Conservation (phyloP, 106 monocot genomes). For the Dioscorea zingiberensis region DNA sequence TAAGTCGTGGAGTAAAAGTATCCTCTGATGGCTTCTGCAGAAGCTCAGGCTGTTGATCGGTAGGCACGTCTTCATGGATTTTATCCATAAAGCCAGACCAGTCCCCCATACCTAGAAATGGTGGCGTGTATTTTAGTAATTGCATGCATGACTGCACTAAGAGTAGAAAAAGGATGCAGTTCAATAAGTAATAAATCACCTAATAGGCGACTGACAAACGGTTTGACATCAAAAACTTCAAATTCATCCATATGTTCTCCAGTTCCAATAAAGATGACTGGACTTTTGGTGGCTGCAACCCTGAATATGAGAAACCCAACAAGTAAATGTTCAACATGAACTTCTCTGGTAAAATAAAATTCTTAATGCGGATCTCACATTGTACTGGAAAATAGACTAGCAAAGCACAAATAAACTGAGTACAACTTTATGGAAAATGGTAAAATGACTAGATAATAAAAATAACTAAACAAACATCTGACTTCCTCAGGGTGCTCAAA, state of each 20-base stretch:
- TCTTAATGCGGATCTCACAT: too few relatives aligned
- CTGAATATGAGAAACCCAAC: conserved; percentile 26
- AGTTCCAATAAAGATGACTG: conserved; percentile 96
- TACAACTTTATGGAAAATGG: too few relatives aligned
- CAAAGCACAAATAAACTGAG: too few relatives aligned
- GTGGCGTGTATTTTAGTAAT: neutral
- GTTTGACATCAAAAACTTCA: conserved; percentile 98
- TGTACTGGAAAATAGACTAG: too few relatives aligned
- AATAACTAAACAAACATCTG: too few relatives aligned
- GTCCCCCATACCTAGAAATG: conserved; percentile 78
- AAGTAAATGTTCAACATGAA: too few relatives aligned
- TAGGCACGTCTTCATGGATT: conserved; percentile 96
- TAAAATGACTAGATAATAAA: too few relatives aligned
- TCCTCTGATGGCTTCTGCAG: conserved; percentile 93
- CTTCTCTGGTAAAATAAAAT: too few relatives aligned
- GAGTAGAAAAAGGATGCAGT: neutral
- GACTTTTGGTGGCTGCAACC: conserved; percentile 98
- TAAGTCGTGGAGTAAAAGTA: conserved; percentile 77
- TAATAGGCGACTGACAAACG: conserved; percentile 96
- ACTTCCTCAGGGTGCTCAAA: too few relatives aligned
- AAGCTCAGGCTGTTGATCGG: conserved; percentile 96
- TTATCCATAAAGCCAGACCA: conserved; percentile 99
- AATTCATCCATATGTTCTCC: conserved; percentile 99
- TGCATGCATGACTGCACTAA: neutral
- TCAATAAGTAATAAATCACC: conserved; percentile 27